phyloP scores from a whole-genome alignment of 1,284 basidiomycete genomes.

The Cryptococcus sp. region DNA sequence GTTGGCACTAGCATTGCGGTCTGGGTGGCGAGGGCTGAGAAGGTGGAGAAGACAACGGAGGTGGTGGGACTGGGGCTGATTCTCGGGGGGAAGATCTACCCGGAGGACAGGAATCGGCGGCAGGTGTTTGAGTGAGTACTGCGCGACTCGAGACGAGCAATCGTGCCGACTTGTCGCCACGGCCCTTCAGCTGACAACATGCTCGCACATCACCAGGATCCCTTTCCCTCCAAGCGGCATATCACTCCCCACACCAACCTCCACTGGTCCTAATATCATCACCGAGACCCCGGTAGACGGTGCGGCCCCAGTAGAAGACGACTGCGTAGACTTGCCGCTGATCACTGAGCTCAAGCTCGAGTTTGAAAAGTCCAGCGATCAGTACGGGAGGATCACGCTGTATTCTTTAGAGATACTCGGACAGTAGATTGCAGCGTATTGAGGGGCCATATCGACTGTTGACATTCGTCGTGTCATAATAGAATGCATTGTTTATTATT shows the following conservation, averaged over 20 bases:
- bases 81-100: constrained; percentile 41
- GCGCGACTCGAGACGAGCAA: not conserved
- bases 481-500: too few relatives aligned
- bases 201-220: constrained; percentile 10
- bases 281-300: constrained; percentile 13
- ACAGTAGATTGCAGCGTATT: not conserved
- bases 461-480: too few relatives aligned
- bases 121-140: constrained; percentile 46
- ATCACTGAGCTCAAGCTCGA: constrained; percentile 44
- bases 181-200: not conserved
- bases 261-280: constrained; percentile 14
- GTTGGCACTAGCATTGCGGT: constrained; percentile 35
- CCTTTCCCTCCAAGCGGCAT: constrained; percentile 14
- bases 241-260: not conserved
- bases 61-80: constrained; percentile 28
- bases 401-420: constrained; percentile 42
- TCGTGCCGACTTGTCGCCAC: not conserved
- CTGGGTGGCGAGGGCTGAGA: constrained; percentile 32
- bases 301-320: not conserved
- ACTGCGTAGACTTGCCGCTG: constrained; percentile 5
- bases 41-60: constrained; percentile 14
- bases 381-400: constrained; percentile 48
- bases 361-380: constrained; percentile 47
- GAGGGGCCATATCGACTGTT: too few relatives aligned
- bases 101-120: constrained; percentile 45